phyloP scores from a whole-genome alignment of 352 stramenopile species.

The Peronospora tabacina region DNA sequence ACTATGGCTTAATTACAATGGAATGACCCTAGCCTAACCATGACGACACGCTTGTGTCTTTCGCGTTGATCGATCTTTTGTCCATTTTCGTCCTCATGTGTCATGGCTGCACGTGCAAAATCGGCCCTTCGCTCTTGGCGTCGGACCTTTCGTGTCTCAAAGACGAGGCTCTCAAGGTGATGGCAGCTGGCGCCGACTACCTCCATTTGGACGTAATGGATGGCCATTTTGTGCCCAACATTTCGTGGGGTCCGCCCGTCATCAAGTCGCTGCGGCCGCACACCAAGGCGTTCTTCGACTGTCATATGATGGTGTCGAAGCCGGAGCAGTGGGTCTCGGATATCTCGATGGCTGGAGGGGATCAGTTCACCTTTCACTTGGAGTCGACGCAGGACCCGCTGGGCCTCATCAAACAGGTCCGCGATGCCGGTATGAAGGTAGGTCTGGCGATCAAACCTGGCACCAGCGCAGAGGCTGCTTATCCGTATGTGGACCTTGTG shows the following conservation, averaged over 20 bases:
- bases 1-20: constrained; percentile 6
- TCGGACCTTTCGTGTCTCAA: constrained; percentile 92
- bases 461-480: constrained; percentile 85
- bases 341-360: constrained; percentile 90
- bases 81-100: constrained; percentile 42
- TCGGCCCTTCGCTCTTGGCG: constrained; percentile 91
- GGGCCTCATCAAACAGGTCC: constrained; percentile 81
- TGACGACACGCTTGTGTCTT: constrained; percentile 11
- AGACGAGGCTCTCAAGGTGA: constrained; percentile 86
- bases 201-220: constrained; percentile 98
- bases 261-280: constrained; percentile 90
- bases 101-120: constrained; percentile 77
- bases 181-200: constrained; percentile 89
- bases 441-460: constrained; percentile 92
- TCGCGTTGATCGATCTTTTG: constrained; percentile 1
- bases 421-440: constrained; percentile 89
- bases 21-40: constrained; percentile 6
- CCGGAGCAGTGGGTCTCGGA: constrained; percentile 93
- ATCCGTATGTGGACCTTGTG: constrained; percentile 79
- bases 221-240: constrained; percentile 96
- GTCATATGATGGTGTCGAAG: constrained; percentile 97
- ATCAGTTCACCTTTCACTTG: constrained; percentile 96
- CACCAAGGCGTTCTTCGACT: constrained; percentile 91
- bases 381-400: constrained; percentile 72
- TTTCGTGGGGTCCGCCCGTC: constrained; percentile 94